A percentile compares a stretch with the other conserved stretches of the same genome.
Evolutionary conservation across 208 protist species (phyloP).

Genomic region (Strigomonas culicis): DNA sequence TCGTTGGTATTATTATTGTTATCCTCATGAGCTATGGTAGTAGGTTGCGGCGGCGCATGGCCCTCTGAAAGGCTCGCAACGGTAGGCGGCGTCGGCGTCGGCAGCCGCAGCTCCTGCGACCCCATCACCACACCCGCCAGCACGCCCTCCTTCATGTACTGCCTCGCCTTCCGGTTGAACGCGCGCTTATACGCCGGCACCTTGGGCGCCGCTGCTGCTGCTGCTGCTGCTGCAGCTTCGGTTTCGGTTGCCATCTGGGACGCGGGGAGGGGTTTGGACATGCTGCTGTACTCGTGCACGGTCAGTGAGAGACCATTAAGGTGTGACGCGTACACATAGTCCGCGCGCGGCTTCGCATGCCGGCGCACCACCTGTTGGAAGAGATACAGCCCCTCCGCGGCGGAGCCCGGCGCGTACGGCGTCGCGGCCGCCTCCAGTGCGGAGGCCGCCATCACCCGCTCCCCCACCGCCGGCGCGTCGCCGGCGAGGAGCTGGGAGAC

Average conservation of each 20-base stretch:
- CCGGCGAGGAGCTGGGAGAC: no score
- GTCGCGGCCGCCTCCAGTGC: background rate
- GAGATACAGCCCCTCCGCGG: slow-evolving; percentile 56
- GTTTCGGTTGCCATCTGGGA: slow-evolving; percentile 7
- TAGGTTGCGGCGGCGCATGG: no score
- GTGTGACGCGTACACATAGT: slow-evolving; percentile 54
- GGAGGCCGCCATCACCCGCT: no score
- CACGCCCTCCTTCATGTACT: slow-evolving; percentile 40
- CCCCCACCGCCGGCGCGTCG: no score
- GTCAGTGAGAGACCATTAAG: slow-evolving; percentile 67
- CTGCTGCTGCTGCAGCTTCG: slow-evolving; percentile 12
- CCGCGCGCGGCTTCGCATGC: slow-evolving; percentile 37
- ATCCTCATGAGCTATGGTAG: background rate
- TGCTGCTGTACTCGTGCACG: slow-evolving; percentile 71
- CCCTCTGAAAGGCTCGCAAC: no score
- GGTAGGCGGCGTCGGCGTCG: no score
- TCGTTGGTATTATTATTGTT: background rate
- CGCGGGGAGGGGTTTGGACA: slow-evolving; percentile 51
- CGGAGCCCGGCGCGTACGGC: no score
- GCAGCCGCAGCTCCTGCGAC: slow-evolving; percentile 12
- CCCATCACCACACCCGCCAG: slow-evolving; percentile 43
- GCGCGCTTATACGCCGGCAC: background rate
- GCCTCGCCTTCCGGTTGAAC: slow-evolving; percentile 27
- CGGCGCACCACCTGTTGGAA: slow-evolving; percentile 66
- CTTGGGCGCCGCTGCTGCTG: slow-evolving; percentile 13